phyloP scores from a whole-genome alignment of 139 green algal species.

The Closterium sp. region DNA sequence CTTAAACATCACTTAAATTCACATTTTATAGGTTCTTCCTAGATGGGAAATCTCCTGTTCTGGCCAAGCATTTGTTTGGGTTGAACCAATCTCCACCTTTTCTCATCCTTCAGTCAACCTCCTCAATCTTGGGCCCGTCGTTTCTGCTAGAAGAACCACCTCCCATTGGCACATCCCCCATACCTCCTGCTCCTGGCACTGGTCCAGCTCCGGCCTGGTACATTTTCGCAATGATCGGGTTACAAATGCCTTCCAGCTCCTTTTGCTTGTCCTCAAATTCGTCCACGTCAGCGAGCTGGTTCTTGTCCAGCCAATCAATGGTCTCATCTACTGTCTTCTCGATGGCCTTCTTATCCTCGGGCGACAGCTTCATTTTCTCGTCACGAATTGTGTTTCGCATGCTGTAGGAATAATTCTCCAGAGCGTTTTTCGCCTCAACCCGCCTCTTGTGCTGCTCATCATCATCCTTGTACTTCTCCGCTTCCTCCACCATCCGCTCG shows the following conservation, averaged over 20 bases:
- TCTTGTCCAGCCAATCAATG: conserved; percentile 91
- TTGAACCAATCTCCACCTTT: no score
- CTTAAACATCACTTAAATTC: no score
- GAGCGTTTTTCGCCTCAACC: conserved; percentile 89
- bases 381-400: conserved; percentile 94
- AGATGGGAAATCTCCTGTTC: no score
- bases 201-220: conserved; percentile 53
- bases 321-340: conserved; percentile 79
- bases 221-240: conserved; percentile 86
- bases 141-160: neutral
- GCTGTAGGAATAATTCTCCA: conserved; percentile 87
- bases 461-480: conserved; percentile 92
- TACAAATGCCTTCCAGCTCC: conserved; percentile 90
- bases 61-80: no score
- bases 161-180: neutral
- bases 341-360: conserved; percentile 84
- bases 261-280: conserved; percentile 97
- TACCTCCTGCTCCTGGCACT: neutral
- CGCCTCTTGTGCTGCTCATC: conserved; percentile 90
- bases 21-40: no score
- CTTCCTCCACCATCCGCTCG: conserved; percentile 85
- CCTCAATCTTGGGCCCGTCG: neutral
- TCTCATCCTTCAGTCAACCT: neutral
- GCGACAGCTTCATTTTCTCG: conserved; percentile 82
- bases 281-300: conserved; percentile 92